Evolutionary conservation across 176 grass and related monocot species (phyloP).

Genomic region (Oryza longistaminata): DNA sequence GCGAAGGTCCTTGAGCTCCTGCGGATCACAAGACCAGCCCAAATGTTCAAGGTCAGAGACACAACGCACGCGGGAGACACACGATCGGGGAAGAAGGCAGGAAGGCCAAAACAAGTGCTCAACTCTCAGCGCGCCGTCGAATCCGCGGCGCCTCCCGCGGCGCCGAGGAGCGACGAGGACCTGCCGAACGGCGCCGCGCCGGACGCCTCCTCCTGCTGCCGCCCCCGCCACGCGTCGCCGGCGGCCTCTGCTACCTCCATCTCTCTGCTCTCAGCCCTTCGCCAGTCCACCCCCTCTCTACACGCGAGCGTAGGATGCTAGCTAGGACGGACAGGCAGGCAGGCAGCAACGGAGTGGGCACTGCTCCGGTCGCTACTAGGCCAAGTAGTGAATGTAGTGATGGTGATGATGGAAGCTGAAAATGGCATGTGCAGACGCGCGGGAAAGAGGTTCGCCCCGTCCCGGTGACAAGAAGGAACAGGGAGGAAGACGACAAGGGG

Average conservation of each 20-base stretch:
- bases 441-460: not conserved
- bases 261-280: not conserved
- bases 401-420: not conserved
- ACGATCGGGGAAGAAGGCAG: not conserved
- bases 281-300: no score
- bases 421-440: constrained; percentile 24
- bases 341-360: not conserved
- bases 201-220: not conserved
- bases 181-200: constrained; percentile 31
- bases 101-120: not conserved
- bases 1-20: constrained; percentile 90
- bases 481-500: constrained; percentile 33
- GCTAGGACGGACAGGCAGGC: not conserved
- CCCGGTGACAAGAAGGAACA: not conserved
- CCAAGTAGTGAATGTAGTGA: not conserved
- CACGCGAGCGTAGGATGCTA: not conserved
- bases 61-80: not conserved
- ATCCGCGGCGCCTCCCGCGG: no score
- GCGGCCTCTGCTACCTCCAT: constrained; percentile 14
- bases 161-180: constrained; percentile 29
- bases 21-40: not conserved
- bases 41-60: not conserved
- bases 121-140: constrained; percentile 56
- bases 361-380: not conserved
- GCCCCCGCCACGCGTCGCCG: constrained; percentile 10